Base-by-base conservation (phyloP, 192 early-diverging fungal genomes). In the Lobosporangium transversale region DNA sequence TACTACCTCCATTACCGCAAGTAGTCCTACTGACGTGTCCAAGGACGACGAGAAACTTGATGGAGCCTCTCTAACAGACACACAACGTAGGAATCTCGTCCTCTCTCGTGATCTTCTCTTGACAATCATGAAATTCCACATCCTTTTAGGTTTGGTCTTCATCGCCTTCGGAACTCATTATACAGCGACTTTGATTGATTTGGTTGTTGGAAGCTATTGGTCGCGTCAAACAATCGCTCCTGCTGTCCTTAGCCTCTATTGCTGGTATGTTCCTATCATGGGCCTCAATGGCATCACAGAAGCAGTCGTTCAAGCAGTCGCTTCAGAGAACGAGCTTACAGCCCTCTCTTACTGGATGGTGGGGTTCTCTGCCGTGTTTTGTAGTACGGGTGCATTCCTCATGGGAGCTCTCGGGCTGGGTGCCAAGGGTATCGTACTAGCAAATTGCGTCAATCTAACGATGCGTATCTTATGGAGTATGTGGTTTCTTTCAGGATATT, bases 211-310 rank as follows among this genome's bases (percentile, higher is more conserved):
- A 53, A 30, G 68, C 27, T 24, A 70, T 53, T 91, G 91, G 87
- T 82, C 84, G 18, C 49, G 44, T 24, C 64, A 86, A 26, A 53
- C 80, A 4, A 60, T 81, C 26, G 85, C 89, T 0, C 81, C 91
- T 0, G 32, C 35, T 2, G 88, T 91, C 0, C 78, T 98, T 35
- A 75, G 87, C 2, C 74, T 86, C 1, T 99, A 97, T 70, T 97
- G 95, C 62, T 62, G 92, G 33, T 99, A 96, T 83, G 85, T 99
- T 1, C 97, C 97, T 4, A 58, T 97, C 12, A 91, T 98, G 93
- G 97, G 94, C 14, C 54, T 96, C 30, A 99, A 99, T 73, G 97
- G 97, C 0, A 91, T 99, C 53, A 90, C 93, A 6, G 97, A 99
- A 71, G 93, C 92, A 1, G 98, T 96, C 78, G 85, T 97, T 20